Evolutionary conservation across 441 rosid species (phyloP).

Genomic region (Metrosideros polymorpha): DNA sequence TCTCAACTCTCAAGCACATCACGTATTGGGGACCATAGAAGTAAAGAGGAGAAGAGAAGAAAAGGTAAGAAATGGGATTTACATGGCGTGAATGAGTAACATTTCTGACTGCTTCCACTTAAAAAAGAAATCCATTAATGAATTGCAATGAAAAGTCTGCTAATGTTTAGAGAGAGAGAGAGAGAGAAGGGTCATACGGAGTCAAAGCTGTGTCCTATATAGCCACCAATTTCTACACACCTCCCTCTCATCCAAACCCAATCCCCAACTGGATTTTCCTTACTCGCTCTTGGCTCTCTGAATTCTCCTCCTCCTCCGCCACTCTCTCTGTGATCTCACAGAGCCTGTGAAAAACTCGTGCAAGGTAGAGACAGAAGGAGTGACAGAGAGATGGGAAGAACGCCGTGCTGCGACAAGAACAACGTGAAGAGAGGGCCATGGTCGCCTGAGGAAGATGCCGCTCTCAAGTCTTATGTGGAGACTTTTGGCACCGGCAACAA

Average conservation of each 20-base stretch:
- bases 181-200: not conserved
- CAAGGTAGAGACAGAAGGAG: not conserved
- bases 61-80: not conserved
- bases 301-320: not conserved
- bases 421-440: not conserved
- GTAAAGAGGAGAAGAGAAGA: not conserved
- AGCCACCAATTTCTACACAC: not conserved
- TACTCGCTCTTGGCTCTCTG: not conserved
- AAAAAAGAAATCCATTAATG: not conserved
- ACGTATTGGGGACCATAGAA: not conserved
- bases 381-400: not conserved
- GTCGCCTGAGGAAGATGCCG: not conserved
- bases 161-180: not conserved
- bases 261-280: not conserved
- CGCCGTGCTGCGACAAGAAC: slow-evolving; percentile 1
- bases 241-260: not conserved
- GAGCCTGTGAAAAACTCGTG: not conserved
- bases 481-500: not conserved
- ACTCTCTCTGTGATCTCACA: not conserved
- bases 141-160: not conserved
- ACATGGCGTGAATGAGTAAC: not conserved
- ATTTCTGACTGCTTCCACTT: not conserved
- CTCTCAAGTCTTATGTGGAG: not conserved
- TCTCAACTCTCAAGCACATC: not conserved
- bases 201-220: not conserved